Evolutionary conservation across 208 protist species (phyloP), one percentile per base, ranked within the genome.

Genomic region (Acanthamoeba healyi): DNA sequence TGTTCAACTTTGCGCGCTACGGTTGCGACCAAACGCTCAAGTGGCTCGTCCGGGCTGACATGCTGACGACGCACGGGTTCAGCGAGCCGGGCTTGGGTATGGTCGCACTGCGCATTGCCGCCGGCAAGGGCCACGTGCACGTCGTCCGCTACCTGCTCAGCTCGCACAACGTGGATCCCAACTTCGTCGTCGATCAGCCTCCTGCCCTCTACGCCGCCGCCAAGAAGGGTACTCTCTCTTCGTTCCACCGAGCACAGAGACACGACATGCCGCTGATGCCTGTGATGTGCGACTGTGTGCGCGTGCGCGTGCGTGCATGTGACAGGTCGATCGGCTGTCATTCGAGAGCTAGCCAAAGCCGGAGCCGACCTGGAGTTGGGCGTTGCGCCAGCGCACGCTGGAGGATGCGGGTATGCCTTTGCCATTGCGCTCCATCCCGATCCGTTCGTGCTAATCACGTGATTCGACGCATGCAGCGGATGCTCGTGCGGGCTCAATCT

Each of bases 401-500:
- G 70, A 17, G 70, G 70, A 17, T 79, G 70, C 24, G 70, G 70
- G 70, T 79, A 9, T 22, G 1, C 61, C 10, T 22, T 0, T 3
- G 9, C 4, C 61, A 10, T 22, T 36, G 9, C n/a, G n/a, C n/a
- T n/a, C n/a, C n/a, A n/a, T n/a, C n/a, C n/a, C n/a, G n/a, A n/a
- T n/a, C n/a, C n/a, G n/a, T n/a, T n/a, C n/a, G n/a, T n/a, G n/a
- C n/a, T n/a, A n/a, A n/a, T n/a, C n/a, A n/a, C n/a, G 10, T 36
- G 9, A 36, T 36, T 70, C 29, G 6, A 67, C n/a, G 22, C 10
- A 12, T 5, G 22, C 36, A 79, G 70, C 26, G 70, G 70, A 0
- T 79, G 70, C 70, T 4, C 17, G 38, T 79, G 70, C 22, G 70
- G 70, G 7, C 70, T 79, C 38, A 79, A 79, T 19, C 38, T 79